Percentiles rank a stretch among this genome's conserved stretches.
Evolutionary conservation across 1,284 basidiomycete species (phyloP).

Genomic region (Meripilus lineatus): DNA sequence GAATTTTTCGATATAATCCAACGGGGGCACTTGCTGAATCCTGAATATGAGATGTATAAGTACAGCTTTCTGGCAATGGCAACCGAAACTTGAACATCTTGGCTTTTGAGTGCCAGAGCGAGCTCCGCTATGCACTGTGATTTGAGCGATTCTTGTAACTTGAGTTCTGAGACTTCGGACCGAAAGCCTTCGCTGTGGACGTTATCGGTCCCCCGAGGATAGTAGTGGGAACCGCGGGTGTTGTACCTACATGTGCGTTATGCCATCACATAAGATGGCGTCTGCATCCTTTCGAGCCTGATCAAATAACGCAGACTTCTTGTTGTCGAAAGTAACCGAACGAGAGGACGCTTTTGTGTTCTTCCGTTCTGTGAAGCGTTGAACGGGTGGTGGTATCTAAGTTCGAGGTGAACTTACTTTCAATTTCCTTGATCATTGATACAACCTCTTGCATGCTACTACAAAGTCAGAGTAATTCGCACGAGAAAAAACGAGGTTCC

Average conservation of each 20-base stretch:
- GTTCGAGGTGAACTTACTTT: slow-evolving; percentile 18
- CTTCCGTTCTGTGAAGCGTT: slow-evolving; percentile 23
- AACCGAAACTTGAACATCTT: too few relatives aligned
- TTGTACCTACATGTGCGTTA: slow-evolving; percentile 22
- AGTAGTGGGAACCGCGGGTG: too few relatives aligned
- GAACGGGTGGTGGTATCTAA: neutral
- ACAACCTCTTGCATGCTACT: slow-evolving; percentile 27
- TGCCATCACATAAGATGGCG: slow-evolving; percentile 22
- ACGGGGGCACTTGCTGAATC: too few relatives aligned
- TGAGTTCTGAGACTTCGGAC: slow-evolving; percentile 20
- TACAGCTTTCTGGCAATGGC: too few relatives aligned
- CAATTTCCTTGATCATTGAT: slow-evolving; percentile 26
- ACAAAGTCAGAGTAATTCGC: too few relatives aligned
- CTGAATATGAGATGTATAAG: too few relatives aligned
- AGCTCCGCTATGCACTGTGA: neutral
- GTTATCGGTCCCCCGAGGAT: too few relatives aligned
- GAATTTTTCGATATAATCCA: slow-evolving; percentile 24
- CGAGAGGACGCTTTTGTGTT: slow-evolving; percentile 24
- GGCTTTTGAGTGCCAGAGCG: neutral
- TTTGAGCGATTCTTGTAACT: slow-evolving; percentile 2
- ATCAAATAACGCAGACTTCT: slow-evolving; percentile 24
- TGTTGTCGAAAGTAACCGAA: slow-evolving; percentile 23
- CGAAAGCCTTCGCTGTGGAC: slow-evolving; percentile 27
- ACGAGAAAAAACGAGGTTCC: too few relatives aligned
- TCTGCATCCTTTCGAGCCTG: slow-evolving; percentile 25